Evolutionary conservation across 2,329 filamentous ascomycete species (phyloP).

Genomic region (Monosporascus sp.): DNA sequence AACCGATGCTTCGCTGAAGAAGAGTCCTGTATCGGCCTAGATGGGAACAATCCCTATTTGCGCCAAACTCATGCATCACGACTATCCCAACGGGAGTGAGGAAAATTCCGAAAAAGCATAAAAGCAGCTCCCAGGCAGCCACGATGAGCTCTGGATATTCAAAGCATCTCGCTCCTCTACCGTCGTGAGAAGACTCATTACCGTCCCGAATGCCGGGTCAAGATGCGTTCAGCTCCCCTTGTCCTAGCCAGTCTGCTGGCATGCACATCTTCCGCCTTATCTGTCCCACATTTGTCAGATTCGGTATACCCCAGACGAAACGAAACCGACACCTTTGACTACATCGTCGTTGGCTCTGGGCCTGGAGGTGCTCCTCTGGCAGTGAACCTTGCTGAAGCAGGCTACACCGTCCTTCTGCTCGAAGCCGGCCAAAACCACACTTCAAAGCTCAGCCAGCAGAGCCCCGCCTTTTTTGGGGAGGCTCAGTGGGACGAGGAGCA

Average conservation of each 20-base stretch:
- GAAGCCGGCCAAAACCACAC: slow-evolving; percentile 51
- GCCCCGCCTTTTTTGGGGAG: slow-evolving; percentile 41
- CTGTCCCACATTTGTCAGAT: not conserved
- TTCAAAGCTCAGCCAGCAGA: slow-evolving; percentile 31
- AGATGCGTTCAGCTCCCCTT: not conserved
- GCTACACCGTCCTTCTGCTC: slow-evolving; percentile 47
- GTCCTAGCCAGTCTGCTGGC: not conserved
- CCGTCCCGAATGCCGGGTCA: not conserved
- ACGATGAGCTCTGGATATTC: not conserved
- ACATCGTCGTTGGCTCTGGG: slow-evolving; percentile 44
- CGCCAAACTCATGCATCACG: too few relatives aligned
- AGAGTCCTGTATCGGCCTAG: too few relatives aligned
- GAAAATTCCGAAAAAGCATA: too few relatives aligned
- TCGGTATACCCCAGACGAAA: not conserved
- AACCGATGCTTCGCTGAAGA: too few relatives aligned
- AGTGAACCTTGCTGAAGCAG: slow-evolving; percentile 44
- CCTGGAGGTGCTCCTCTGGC: slow-evolving; percentile 46
- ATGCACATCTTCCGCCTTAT: not conserved
- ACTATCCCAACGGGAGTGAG: too few relatives aligned
- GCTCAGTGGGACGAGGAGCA: slow-evolving; percentile 39
- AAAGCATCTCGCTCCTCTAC: not conserved
- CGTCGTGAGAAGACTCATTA: not conserved
- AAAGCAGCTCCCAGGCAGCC: too few relatives aligned
- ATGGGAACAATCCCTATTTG: too few relatives aligned
- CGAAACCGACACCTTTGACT: slow-evolving; percentile 28